These are phyloP conservation scores for Clarireedia monteithiana DNA, from an alignment of 2,329 filamentous ascomycete genomes.

Conservation along the genomic window DNA sequence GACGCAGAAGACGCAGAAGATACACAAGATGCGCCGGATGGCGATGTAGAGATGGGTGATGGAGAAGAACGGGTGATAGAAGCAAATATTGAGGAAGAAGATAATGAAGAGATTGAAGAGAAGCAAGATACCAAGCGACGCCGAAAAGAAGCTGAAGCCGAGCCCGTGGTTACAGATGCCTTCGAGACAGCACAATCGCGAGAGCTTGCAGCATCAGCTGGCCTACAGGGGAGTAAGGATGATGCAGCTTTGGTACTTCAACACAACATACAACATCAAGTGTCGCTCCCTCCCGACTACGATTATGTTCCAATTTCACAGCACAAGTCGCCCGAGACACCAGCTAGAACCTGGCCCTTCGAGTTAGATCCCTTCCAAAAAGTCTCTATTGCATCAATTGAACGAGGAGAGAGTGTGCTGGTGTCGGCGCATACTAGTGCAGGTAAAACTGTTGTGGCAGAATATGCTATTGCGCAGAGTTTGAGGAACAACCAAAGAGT, in stretches of 20 bases:
- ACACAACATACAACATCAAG: conserved; percentile 98
- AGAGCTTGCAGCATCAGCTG: conserved; percentile 62
- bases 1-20: conserved; percentile 17
- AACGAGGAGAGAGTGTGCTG: conserved; percentile 90
- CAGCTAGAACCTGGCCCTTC: conserved; percentile 79
- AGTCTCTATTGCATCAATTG: conserved; percentile 87
- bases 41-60: conserved; percentile 55
- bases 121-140: conserved; percentile 53
- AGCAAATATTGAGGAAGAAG: conserved; percentile 13
- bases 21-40: conserved; percentile 40
- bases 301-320: conserved; percentile 91
- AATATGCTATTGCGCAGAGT: conserved; percentile 97
- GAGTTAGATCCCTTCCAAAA: conserved; percentile 96
- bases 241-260: conserved; percentile 67
- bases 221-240: conserved; percentile 24
- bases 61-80: conserved; percentile 10
- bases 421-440: conserved; percentile 97
- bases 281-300: conserved; percentile 88
- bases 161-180: conserved; percentile 80
- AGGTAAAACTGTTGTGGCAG: conserved; percentile 95
- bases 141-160: conserved; percentile 56
- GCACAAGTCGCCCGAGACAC: conserved; percentile 82
- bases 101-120: conserved; percentile 34
- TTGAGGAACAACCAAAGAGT: conserved; percentile 96
- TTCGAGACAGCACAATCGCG: conserved; percentile 94